A percentile compares a stretch with the other conserved stretches of the same genome.
Evolutionary conservation across 202 grass and related monocot genomes (phyloP).

Genomic region (Schoenoplectus triqueter): DNA sequence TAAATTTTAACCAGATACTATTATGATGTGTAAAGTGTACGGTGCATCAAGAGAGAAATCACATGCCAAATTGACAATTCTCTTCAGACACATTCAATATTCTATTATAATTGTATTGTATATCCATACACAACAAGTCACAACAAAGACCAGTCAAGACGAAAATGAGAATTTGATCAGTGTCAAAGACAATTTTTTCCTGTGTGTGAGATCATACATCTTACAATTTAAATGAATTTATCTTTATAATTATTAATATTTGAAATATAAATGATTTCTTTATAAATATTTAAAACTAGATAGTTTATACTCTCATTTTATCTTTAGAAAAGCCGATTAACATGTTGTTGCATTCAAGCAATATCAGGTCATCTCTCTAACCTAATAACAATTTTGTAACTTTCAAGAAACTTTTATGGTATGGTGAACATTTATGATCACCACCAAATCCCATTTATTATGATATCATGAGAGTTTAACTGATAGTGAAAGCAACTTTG

Average conservation of each 20-base stretch:
- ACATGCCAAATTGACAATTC: neutral
- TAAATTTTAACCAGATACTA: neutral
- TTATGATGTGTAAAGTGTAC: slow-evolving; percentile 14
- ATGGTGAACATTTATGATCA: neutral
- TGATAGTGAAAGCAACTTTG: neutral
- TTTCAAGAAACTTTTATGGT: neutral
- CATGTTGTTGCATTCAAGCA: neutral
- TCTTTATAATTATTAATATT: too few species aligned
- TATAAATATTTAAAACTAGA: too few species aligned
- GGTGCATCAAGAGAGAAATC: neutral
- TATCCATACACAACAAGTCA: too few species aligned
- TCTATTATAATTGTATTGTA: too few species aligned
- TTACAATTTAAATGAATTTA: too few species aligned
- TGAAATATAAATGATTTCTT: too few species aligned
- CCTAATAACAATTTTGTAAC: neutral
- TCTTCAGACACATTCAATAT: neutral
- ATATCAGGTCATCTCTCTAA: neutral
- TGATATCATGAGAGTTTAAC: neutral
- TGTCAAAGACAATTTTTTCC: too few species aligned
- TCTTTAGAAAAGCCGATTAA: neutral
- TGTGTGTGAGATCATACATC: too few species aligned
- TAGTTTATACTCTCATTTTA: too few species aligned
- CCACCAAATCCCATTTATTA: neutral
- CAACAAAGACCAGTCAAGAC: too few species aligned
- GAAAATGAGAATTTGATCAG: too few species aligned